Evolutionary conservation across 1,284 basidiomycete genomes (phyloP).

Genomic region (Coniferiporia weirii): DNA sequence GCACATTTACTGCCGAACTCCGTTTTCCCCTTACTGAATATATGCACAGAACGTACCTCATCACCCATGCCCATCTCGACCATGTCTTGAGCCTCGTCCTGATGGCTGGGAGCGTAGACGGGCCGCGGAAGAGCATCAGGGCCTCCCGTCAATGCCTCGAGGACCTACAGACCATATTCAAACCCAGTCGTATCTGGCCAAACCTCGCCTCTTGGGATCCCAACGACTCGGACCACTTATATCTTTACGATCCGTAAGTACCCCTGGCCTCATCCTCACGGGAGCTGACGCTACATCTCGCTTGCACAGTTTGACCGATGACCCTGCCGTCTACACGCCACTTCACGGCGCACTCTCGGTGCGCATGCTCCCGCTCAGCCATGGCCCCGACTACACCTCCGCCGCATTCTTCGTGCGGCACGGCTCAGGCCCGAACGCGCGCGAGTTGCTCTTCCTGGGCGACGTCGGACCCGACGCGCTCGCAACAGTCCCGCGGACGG

Average conservation of each 20-base stretch:
- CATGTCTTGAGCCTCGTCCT: constrained; percentile 74
- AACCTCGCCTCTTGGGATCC: constrained; percentile 73
- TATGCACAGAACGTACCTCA: constrained; percentile 55
- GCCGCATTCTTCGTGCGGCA: constrained; percentile 75
- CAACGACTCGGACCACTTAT: constrained; percentile 46
- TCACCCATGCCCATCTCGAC: constrained; percentile 81
- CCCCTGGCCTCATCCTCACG: constrained; percentile 31
- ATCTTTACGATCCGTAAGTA: constrained; percentile 56
- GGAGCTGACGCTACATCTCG: neutral
- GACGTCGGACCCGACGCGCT: constrained; percentile 77
- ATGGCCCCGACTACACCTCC: constrained; percentile 66
- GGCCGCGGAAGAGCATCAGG: constrained; percentile 58
- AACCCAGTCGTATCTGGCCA: constrained; percentile 73
- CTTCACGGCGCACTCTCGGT: constrained; percentile 56
- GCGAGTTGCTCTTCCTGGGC: constrained; percentile 79
- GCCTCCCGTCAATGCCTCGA: constrained; percentile 58
- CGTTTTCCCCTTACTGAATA: neutral
- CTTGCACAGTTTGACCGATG: constrained; percentile 1
- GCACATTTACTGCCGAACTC: neutral
- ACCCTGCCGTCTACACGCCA: constrained; percentile 39
- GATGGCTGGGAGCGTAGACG: constrained; percentile 65
- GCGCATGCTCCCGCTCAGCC: constrained; percentile 62
- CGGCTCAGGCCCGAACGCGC: constrained; percentile 42
- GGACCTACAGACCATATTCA: constrained; percentile 70
- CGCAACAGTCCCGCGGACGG: constrained; percentile 49